Base-by-base conservation (phyloP, 805 yeast species). In the Ogataea minuta region DNA sequence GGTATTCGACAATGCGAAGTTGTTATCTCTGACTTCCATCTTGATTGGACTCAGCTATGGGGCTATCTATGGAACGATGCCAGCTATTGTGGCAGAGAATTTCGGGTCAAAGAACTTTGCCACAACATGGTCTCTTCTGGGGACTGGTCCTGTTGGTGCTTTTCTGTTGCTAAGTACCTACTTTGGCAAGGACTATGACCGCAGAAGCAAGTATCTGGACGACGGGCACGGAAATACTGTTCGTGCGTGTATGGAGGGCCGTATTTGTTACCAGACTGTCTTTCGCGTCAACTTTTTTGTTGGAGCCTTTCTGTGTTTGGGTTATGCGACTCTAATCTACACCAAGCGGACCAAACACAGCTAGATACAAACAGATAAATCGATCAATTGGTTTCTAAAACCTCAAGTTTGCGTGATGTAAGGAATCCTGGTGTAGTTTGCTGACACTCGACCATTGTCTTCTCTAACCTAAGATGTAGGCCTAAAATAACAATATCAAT, bases 51-150 rank as follows among this genome's bases (percentile, higher is more conserved):
- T 70, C 23, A 72, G 85, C 14, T 84, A 81, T 61, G 95, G 95
- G 0, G 67, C 83, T 19, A 60, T 77, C 3, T 83, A 80, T 62
- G 91, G 91, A 0, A 75, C 82, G 0, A 80, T 79, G 56, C 95
- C 95, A 3, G 83, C 90, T 1, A 70, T 82, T 2, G 70, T 83
- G 20, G 89, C 89, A 0, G 95, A 84, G 46, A 64, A 69, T 10
- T 83, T 82, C 62, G 90, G 90, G 2, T 72, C 85, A 0, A 68
- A 63, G 6, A 72, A 78, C 0, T 84, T 82, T 56, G 78, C 88
- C 15, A 81, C 90, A 0, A 70, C 81, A 1, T 84, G 93, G 91
- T 88, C 91, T 0, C 62, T 84, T 28, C 61, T 78, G 11, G 81
- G 89, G 16, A 79, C 88, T 0, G 90, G 90, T 6, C 87, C 88